phyloP scores from a whole-genome alignment of 169 alveolate genomes.

The Plasmodium cynomolgi region DNA sequence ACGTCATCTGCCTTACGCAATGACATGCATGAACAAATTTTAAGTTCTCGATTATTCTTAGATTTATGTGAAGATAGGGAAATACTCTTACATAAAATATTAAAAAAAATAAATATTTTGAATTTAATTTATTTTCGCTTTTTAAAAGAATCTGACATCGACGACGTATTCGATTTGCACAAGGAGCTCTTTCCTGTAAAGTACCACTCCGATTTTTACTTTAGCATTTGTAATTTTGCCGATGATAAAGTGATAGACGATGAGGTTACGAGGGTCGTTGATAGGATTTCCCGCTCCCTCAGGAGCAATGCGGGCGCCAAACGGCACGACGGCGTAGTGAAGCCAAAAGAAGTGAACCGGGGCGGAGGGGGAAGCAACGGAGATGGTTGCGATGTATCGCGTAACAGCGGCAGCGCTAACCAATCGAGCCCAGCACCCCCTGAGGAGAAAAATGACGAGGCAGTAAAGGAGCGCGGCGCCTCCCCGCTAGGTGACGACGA shows the following conservation, averaged over 20 bases:
- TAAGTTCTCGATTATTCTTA: slow-evolving; percentile 59
- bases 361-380: neutral
- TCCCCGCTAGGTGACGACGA: neutral
- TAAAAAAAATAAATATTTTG: slow-evolving; percentile 65
- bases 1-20: slow-evolving; percentile 66
- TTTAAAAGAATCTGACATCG: slow-evolving; percentile 69
- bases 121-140: slow-evolving; percentile 71
- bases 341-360: neutral
- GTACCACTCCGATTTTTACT: slow-evolving; percentile 71
- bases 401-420: neutral
- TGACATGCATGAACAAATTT: slow-evolving; percentile 61
- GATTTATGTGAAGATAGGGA: slow-evolving; percentile 63
- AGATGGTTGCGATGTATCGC: neutral
- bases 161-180: slow-evolving; percentile 59
- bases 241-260: slow-evolving; percentile 66
- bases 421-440: neutral
- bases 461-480: neutral
- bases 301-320: neutral
- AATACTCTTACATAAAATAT: slow-evolving; percentile 55
- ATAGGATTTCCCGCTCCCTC: slow-evolving; percentile 25
- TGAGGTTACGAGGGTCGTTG: slow-evolving; percentile 27
- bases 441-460: neutral
- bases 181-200: slow-evolving; percentile 69
- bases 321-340: neutral
- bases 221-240: slow-evolving; percentile 70